A percentile compares a stretch with the other conserved stretches of the same genome.
Conservation (phyloP, 2,329 filamentous ascomycete species). For the Basipetospora sp. region DNA sequence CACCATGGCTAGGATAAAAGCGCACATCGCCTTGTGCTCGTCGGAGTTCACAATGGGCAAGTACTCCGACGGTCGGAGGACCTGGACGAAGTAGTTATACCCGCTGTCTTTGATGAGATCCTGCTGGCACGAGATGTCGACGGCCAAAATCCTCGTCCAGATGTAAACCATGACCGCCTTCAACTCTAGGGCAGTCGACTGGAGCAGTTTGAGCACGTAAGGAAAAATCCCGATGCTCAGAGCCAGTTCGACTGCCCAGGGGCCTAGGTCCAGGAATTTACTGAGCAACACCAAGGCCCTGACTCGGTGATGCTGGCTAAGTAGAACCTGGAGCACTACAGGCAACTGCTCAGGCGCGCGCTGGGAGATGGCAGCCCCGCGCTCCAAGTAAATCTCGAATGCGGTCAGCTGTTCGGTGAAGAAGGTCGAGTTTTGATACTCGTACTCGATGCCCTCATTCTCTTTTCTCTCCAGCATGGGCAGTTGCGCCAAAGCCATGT, state of each 20-base stretch:
- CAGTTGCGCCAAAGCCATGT: constrained; percentile 82
- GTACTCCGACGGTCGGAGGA: constrained; percentile 69
- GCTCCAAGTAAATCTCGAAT: constrained; percentile 85
- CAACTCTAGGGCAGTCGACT: constrained; percentile 84
- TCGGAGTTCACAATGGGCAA: constrained; percentile 77
- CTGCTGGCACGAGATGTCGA: constrained; percentile 83
- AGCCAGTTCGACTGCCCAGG: constrained; percentile 96
- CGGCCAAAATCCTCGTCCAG: constrained; percentile 88
- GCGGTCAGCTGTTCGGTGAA: constrained; percentile 95
- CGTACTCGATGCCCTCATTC: constrained; percentile 60
- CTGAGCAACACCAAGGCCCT: constrained; percentile 81
- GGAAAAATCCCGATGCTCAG: constrained; percentile 97
- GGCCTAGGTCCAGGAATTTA: constrained; percentile 85
- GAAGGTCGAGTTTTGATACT: constrained; percentile 88
- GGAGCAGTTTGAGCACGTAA: constrained; percentile 91
- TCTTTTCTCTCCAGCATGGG: constrained; percentile 71
- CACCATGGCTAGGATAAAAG: constrained; percentile 92
- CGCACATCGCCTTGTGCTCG: constrained; percentile 97
- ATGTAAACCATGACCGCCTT: constrained; percentile 99
- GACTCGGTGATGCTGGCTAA: constrained; percentile 88
- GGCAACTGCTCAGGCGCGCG: constrained; percentile 88
- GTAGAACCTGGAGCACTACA: constrained; percentile 84
- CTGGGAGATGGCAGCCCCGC: constrained; percentile 65
- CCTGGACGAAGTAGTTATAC: constrained; percentile 90
- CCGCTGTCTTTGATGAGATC: constrained; percentile 94